These are phyloP conservation scores for Claviceps sp. DNA, from an alignment of 2,329 filamentous ascomycete genomes.

Conservation along the genomic window DNA sequence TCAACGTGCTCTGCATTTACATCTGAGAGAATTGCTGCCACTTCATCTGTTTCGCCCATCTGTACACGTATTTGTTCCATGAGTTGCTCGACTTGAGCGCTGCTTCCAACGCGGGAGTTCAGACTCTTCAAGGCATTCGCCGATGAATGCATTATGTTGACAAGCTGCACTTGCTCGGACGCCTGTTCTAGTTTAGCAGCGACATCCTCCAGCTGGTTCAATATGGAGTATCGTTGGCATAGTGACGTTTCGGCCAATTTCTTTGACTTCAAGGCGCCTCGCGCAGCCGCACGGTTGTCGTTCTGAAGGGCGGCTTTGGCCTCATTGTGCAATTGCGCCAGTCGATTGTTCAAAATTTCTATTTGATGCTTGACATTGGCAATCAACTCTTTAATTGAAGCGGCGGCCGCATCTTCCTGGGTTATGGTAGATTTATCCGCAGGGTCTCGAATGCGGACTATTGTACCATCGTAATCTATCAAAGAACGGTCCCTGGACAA, in stretches of 20 bases:
- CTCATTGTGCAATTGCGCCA: constrained; percentile 48
- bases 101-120: constrained; percentile 65
- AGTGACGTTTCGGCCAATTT: constrained; percentile 69
- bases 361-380: constrained; percentile 63
- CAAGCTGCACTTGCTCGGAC: constrained; percentile 67
- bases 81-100: constrained; percentile 60
- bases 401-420: constrained; percentile 68
- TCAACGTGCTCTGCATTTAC: constrained; percentile 43
- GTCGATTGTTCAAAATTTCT: constrained; percentile 48
- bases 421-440: constrained; percentile 45
- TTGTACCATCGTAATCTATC: constrained; percentile 48
- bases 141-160: constrained; percentile 70
- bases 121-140: constrained; percentile 58
- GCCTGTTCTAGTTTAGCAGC: constrained; percentile 77
- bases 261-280: constrained; percentile 68
- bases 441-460: constrained; percentile 57
- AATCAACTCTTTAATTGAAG: constrained; percentile 69
- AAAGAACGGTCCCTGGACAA: constrained; percentile 52
- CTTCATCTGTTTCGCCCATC: constrained; percentile 71
- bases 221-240: constrained; percentile 54
- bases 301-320: constrained; percentile 58
- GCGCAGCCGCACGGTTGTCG: constrained; percentile 62
- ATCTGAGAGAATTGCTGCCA: constrained; percentile 64
- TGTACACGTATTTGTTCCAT: constrained; percentile 65
- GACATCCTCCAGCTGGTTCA: constrained; percentile 72